Conservation (phyloP, 331 rosid species). For the Pyrus hybrid region DNA sequence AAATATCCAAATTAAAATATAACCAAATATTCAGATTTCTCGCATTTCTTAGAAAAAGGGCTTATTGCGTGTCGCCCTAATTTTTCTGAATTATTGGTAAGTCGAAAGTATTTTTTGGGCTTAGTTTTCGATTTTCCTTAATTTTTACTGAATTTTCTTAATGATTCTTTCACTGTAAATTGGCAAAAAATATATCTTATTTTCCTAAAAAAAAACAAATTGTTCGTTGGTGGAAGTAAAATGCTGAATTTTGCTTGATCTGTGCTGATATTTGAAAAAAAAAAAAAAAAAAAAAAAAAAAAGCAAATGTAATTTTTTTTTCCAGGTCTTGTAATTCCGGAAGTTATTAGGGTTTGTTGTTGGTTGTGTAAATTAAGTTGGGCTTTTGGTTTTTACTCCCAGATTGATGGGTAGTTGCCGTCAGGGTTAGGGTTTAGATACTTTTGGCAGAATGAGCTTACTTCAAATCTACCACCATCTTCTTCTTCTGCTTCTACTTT, state of each 20-base stretch:
- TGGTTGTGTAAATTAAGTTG: not conserved
- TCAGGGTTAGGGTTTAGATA: not conserved
- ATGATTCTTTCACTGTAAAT: slow-evolving; percentile 5
- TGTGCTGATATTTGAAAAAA: not conserved
- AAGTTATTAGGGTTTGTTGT: slow-evolving; percentile 11
- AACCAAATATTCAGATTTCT: slow-evolving; percentile 16
- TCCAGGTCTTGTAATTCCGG: not conserved
- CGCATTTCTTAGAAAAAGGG: slow-evolving; percentile 23
- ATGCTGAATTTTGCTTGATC: slow-evolving; percentile 6
- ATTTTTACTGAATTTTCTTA: slow-evolving; percentile 7
- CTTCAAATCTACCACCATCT: not conserved
- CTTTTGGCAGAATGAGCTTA: not conserved
- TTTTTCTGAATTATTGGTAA: slow-evolving; percentile 37
- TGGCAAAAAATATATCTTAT: not conserved
- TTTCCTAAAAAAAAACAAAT: not conserved
- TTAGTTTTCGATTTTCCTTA: slow-evolving; percentile 8
- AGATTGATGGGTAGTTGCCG: not conserved
- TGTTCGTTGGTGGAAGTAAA: slow-evolving; percentile 2
- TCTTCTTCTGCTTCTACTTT: not conserved
- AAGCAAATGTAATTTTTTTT: not conserved
- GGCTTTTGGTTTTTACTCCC: not conserved
- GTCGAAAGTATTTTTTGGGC: slow-evolving; percentile 13
- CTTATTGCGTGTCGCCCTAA: slow-evolving; percentile 18
- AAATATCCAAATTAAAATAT: slow-evolving; percentile 7
- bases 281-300: no score